phyloP scores from a whole-genome alignment of 495 filamentous ascomycete species.

The Barbatosphaeria neglecta region DNA sequence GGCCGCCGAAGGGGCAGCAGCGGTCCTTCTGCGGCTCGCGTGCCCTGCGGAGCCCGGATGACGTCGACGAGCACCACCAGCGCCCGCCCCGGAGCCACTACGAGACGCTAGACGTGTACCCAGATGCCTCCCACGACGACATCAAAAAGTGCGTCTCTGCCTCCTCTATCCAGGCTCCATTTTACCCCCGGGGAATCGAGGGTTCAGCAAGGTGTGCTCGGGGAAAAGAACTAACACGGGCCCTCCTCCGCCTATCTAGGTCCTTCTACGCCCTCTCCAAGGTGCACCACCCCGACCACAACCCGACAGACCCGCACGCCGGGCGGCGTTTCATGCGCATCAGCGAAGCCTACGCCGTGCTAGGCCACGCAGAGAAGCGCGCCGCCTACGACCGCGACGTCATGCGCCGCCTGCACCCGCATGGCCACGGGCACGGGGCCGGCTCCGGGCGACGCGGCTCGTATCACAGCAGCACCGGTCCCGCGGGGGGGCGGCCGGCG shows the following conservation, averaged over 20 bases:
- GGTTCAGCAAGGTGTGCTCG: not conserved
- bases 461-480: slow-evolving; percentile 41
- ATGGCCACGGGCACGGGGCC: slow-evolving; percentile 15
- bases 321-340: slow-evolving; percentile 71
- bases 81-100: slow-evolving; percentile 49
- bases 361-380: slow-evolving; percentile 60
- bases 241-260: slow-evolving; percentile 24
- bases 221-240: not conserved
- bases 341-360: slow-evolving; percentile 73
- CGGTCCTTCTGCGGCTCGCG: slow-evolving; percentile 32
- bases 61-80: slow-evolving; percentile 12
- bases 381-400: slow-evolving; percentile 67
- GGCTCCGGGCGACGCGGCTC: slow-evolving; percentile 17
- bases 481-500: slow-evolving; percentile 58
- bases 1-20: too few species aligned
- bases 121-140: slow-evolving; percentile 54
- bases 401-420: slow-evolving; percentile 18
- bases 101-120: slow-evolving; percentile 63
- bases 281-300: slow-evolving; percentile 85
- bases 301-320: slow-evolving; percentile 63
- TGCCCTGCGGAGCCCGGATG: slow-evolving; percentile 13
- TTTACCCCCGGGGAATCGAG: not conserved
- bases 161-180: not conserved
- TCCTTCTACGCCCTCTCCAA: slow-evolving; percentile 93
- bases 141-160: slow-evolving; percentile 65